A percentile compares a stretch with the other conserved stretches of the same genome.
These are phyloP conservation scores for Penicillium sp. DNA, from an alignment of 2,329 filamentous ascomycete genomes.

Conservation along the genomic window DNA sequence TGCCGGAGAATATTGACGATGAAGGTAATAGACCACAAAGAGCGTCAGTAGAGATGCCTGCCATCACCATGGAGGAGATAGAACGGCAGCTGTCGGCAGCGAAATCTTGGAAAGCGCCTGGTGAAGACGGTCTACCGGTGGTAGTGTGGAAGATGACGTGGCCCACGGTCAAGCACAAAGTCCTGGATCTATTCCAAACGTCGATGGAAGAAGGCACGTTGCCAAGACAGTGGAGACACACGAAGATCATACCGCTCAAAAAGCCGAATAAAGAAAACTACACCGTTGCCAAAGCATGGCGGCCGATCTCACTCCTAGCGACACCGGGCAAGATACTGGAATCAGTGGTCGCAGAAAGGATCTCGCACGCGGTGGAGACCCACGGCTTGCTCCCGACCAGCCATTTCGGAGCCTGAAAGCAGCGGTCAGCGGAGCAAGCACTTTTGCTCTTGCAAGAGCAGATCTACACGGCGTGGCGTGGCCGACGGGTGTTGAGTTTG, in stretches of 20 bases:
- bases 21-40: slow-evolving; percentile 14
- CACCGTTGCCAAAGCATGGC: slow-evolving; percentile 19
- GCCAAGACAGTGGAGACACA: slow-evolving; percentile 4
- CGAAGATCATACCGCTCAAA: slow-evolving; percentile 12
- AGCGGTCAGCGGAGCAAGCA: too few relatives aligned
- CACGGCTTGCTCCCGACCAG: too few relatives aligned
- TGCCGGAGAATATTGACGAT: slow-evolving; percentile 15
- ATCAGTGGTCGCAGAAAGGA: too few relatives aligned
- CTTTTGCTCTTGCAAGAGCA: too few relatives aligned
- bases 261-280: slow-evolving; percentile 9
- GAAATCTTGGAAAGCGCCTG: slow-evolving; percentile 14
- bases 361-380: too few relatives aligned
- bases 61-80: slow-evolving; percentile 22
- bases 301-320: slow-evolving; percentile 15
- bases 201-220: slow-evolving; percentile 3
- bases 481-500: too few relatives aligned
- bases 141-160: slow-evolving; percentile 24
- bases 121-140: slow-evolving; percentile 15
- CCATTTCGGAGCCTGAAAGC: too few relatives aligned
- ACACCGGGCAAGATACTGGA: too few relatives aligned
- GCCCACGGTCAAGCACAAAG: slow-evolving; percentile 18
- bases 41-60: slow-evolving; percentile 10
- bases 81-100: slow-evolving; percentile 9
- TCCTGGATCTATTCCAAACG: slow-evolving; percentile 4
- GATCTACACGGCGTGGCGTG: too few relatives aligned